Conservation (phyloP, 768 basidiomycete species). For the Suillus americanus region DNA sequence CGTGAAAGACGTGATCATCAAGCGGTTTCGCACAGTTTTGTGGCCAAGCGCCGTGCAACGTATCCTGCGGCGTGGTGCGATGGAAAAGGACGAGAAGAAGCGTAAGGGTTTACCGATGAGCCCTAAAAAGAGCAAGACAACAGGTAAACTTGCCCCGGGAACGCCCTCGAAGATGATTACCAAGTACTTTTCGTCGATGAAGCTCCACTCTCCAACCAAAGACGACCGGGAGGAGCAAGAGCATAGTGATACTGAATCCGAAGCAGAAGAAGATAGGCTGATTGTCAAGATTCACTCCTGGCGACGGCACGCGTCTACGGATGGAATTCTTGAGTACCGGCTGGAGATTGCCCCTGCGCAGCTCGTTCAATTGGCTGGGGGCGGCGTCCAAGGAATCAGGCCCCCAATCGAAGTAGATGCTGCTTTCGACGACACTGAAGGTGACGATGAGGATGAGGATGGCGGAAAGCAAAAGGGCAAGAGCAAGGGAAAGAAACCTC, state of each 20-base stretch:
- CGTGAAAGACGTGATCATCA: constrained; percentile 75
- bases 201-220: constrained; percentile 26
- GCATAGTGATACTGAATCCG: constrained; percentile 9
- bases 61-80: constrained; percentile 62
- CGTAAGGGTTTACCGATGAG: constrained; percentile 30
- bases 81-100: constrained; percentile 44
- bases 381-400: constrained; percentile 65
- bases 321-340: constrained; percentile 74
- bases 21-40: constrained; percentile 79
- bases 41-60: constrained; percentile 77
- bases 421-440: constrained; percentile 52
- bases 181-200: constrained; percentile 52
- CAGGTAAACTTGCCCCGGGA: constrained; percentile 30
- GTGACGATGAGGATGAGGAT: constrained; percentile 48
- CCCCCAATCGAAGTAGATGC: constrained; percentile 41
- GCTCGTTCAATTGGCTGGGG: constrained; percentile 64
- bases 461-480: constrained; percentile 25
- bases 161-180: constrained; percentile 53
- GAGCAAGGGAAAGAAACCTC: constrained; percentile 38
- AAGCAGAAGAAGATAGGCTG: constrained; percentile 9
- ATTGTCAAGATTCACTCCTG: constrained; percentile 53
- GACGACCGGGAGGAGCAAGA: not conserved
- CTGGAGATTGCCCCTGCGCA: constrained; percentile 69
- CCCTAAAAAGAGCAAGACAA: constrained; percentile 37
- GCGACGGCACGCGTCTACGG: constrained; percentile 70